Percentiles rank a stretch among this genome's conserved stretches.
Conservation (phyloP, 2,329 filamentous ascomycete genomes). For the Waltergamsia citrina region DNA sequence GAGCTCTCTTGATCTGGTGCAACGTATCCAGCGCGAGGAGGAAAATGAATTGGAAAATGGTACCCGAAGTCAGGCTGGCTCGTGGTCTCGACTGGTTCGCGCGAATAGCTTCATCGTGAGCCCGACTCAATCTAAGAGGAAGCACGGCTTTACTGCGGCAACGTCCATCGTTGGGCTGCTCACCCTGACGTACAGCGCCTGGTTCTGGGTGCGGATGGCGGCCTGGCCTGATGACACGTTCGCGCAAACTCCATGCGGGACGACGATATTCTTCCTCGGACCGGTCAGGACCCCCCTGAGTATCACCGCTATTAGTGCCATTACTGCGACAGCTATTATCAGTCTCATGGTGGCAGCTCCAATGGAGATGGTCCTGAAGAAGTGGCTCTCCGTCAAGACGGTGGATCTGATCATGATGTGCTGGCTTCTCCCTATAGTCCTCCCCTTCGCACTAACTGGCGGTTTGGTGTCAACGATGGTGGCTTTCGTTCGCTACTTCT, state of each 20-base stretch:
- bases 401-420: too few relatives aligned
- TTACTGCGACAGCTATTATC: neutral
- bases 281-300: neutral
- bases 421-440: too few relatives aligned
- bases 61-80: neutral
- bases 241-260: conserved; percentile 1
- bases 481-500: too few relatives aligned
- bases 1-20: too few relatives aligned
- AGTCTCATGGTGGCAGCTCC: neutral
- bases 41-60: neutral
- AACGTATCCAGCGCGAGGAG: too few relatives aligned
- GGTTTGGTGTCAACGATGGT: too few relatives aligned
- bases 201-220: neutral
- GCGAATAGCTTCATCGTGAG: neutral
- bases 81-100: neutral
- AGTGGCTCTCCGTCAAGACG: too few relatives aligned
- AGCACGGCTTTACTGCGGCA: neutral
- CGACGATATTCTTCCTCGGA: conserved; percentile 1
- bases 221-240: neutral
- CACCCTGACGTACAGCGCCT: neutral
- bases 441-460: too few relatives aligned
- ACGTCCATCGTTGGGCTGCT: neutral
- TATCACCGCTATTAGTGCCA: neutral
- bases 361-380: too few relatives aligned
- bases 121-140: neutral